Evolutionary conservation across 306 rosid species (phyloP).

Genomic region (Malus orientalis): DNA sequence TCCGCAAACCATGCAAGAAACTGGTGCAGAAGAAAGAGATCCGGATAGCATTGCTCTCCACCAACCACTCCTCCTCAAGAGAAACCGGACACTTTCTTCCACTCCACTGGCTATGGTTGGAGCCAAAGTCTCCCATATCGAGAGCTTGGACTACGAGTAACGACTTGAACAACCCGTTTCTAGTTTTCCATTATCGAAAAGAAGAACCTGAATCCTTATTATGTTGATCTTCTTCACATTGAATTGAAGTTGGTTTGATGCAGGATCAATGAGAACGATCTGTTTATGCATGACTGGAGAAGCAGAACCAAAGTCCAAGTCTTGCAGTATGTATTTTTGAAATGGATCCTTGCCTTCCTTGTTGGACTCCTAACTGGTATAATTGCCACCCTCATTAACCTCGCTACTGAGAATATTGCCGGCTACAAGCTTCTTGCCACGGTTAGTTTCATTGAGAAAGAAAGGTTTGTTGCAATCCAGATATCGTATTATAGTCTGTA

Average conservation of each 20-base stretch:
- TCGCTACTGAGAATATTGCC: constrained; percentile 79
- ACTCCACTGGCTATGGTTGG: constrained; percentile 75
- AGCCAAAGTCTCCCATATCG: constrained; percentile 67
- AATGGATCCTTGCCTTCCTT: constrained; percentile 70
- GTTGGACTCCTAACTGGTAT: constrained; percentile 83
- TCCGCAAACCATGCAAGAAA: constrained; percentile 29
- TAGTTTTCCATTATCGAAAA: neutral
- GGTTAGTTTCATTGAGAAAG: constrained; percentile 31
- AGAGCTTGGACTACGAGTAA: constrained; percentile 86
- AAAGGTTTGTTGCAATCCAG: constrained; percentile 33
- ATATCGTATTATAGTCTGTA: neutral
- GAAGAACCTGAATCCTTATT: neutral
- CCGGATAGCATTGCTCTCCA: constrained; percentile 54
- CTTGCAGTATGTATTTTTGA: constrained; percentile 58
- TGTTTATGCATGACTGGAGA: constrained; percentile 90
- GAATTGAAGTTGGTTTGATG: constrained; percentile 14
- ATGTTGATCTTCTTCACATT: neutral
- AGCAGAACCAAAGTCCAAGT: constrained; percentile 73
- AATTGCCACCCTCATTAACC: constrained; percentile 77
- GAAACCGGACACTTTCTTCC: constrained; percentile 61
- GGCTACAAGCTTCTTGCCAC: constrained; percentile 76
- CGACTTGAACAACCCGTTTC: too few relatives aligned
- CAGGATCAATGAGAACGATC: constrained; percentile 90
- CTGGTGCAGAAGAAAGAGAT: constrained; percentile 48
- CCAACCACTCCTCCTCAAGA: constrained; percentile 52